Percentiles rank a stretch among this genome's conserved stretches.
These are phyloP conservation scores for Thalassiosira livingstoniorum DNA, from an alignment of 352 stramenopile genomes.

Conservation along the genomic window DNA sequence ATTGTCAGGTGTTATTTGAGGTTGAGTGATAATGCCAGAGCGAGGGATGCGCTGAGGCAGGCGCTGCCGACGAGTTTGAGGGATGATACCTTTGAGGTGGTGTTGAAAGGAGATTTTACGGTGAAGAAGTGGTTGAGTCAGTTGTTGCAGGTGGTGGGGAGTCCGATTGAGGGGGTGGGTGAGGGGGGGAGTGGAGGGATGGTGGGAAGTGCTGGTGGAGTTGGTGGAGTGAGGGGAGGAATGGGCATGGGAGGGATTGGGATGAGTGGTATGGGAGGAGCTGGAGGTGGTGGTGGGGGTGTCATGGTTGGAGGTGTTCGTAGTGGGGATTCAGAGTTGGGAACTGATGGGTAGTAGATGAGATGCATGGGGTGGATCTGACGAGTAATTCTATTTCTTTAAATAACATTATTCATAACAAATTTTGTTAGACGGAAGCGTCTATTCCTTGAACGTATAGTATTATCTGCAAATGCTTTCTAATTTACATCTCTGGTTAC, in stretches of 20 bases:
- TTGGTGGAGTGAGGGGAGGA: not conserved
- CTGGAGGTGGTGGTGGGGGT: too few relatives aligned
- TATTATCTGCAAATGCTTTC: too few relatives aligned
- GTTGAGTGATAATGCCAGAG: constrained; percentile 88
- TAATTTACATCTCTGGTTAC: too few relatives aligned
- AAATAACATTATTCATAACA: too few relatives aligned
- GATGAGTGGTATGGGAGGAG: too few relatives aligned
- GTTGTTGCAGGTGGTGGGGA: constrained; percentile 85
- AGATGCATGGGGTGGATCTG: too few relatives aligned
- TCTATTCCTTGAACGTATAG: too few relatives aligned
- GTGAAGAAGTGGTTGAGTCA: constrained; percentile 96
- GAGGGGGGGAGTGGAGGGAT: constrained; percentile 2
- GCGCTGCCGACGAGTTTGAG: constrained; percentile 93
- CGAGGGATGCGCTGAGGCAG: constrained; percentile 96
- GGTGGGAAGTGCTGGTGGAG: not conserved
- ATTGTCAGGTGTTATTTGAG: constrained; percentile 98
- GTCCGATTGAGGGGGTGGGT: constrained; percentile 22
- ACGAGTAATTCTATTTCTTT: too few relatives aligned
- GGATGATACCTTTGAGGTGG: constrained; percentile 94
- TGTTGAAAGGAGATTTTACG: constrained; percentile 94
- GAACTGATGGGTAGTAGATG: too few relatives aligned
- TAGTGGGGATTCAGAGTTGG: too few relatives aligned
- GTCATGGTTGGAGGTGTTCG: too few relatives aligned
- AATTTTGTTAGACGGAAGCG: too few relatives aligned
- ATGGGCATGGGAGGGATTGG: not conserved